Base-by-base conservation (phyloP, 2,329 filamentous ascomycete species). In the Colletotrichum simmondsii region DNA sequence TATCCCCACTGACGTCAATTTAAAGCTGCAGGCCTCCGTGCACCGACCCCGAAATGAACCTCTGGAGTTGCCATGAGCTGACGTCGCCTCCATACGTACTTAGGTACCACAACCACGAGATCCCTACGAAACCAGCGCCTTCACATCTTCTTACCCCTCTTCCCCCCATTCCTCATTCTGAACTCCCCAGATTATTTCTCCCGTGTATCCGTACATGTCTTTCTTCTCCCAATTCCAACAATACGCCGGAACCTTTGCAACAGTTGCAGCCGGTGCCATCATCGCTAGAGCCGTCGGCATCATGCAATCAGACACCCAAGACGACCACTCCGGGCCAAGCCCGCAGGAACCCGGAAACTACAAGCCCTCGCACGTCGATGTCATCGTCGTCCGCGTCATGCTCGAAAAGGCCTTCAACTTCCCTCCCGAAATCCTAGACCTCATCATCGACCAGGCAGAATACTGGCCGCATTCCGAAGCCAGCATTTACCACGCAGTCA, bases 381-480 rank as follows among this genome's bases (percentile, higher is more conserved):
- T 91, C 1, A 74, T 85, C 3, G 78, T 86, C 1, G 84, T 86
- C 12, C 88, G 87, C 65, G 77, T 82, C 14, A 84, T 89, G 78
- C 77, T 92, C n/a, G 77, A 76, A 30, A 82, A 83, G 65, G 81
- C 79, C 12, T 79, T 81, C 7, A 78, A 78, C 2, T 80, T 92
- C 1, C 90, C 91, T 0, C 78, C 83, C 2, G 90, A 92, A 72
- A 72, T 92, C 0, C 81, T 90, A 49, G 87, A 92, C 76, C 78
- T 80, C 58, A 85, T 92, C 58, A 79, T 92, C 66, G 90, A 92
- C 76, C 78, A 83, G 32, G 91, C 90, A 67, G 90, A 92, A 79
- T 92, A 92, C 79, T 92, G 91, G 90, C 87, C 86, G 16, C 87
- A 87, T 75, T 85, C 86, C 58, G 74, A 61, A 63, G 83, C 80